Percentiles rank a stretch among this genome's conserved stretches.
Conservation (phyloP, 2,329 filamentous ascomycete genomes). For the Metarhizium humberi region DNA sequence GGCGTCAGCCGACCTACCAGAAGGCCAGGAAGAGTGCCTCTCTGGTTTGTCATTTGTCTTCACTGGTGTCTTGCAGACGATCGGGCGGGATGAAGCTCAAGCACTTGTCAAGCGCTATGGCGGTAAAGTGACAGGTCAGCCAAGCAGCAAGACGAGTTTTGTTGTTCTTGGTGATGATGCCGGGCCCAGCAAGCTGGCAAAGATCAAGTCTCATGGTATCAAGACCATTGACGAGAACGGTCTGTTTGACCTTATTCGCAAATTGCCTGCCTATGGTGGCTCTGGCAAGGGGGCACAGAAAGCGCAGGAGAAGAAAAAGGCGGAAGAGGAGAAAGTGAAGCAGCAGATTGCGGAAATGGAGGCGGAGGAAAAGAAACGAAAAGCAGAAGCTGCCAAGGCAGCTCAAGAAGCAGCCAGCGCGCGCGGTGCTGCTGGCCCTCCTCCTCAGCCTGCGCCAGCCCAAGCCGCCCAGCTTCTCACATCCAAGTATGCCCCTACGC, state of each 20-base stretch:
- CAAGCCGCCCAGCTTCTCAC: slow-evolving; percentile 70
- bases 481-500: slow-evolving; percentile 84
- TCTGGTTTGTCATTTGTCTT: slow-evolving; percentile 90
- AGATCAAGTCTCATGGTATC: slow-evolving; percentile 69
- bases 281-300: slow-evolving; percentile 81
- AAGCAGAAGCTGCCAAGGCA: slow-evolving; percentile 42
- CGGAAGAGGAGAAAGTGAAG: slow-evolving; percentile 74
- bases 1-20: slow-evolving; percentile 63
- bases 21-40: slow-evolving; percentile 81
- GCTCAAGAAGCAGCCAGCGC: slow-evolving; percentile 32
- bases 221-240: slow-evolving; percentile 94
- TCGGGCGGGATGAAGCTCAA: slow-evolving; percentile 78
- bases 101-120: slow-evolving; percentile 87
- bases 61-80: slow-evolving; percentile 72
- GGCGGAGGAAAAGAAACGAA: slow-evolving; percentile 58
- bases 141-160: slow-evolving; percentile 89
- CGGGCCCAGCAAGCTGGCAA: slow-evolving; percentile 84
- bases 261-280: slow-evolving; percentile 77
- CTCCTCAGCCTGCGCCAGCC: slow-evolving; percentile 28
- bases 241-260: slow-evolving; percentile 74
- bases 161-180: slow-evolving; percentile 88
- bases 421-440: slow-evolving; percentile 13
- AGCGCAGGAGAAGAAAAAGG: slow-evolving; percentile 72
- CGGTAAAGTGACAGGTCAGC: slow-evolving; percentile 76
- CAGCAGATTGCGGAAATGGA: slow-evolving; percentile 81